A percentile compares a stretch with the other conserved stretches of the same genome.
Conservation (phyloP, 768 basidiomycete species). For the Leccinum obscurum region DNA sequence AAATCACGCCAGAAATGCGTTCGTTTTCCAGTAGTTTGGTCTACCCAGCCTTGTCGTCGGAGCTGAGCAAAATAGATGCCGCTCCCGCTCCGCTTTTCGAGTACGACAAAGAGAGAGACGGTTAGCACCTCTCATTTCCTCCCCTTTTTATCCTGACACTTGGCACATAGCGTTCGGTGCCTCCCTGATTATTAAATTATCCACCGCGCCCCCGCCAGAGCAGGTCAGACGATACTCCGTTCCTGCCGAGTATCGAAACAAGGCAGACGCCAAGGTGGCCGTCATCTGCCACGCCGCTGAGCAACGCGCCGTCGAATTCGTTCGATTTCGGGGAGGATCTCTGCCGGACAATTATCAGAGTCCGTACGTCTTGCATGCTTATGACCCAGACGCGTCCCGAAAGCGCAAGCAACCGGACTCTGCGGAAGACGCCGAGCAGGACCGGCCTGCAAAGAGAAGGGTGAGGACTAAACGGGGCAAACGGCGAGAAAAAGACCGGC, state of each 20-base stretch:
- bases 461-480: constrained; percentile 28
- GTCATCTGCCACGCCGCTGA: constrained; percentile 53
- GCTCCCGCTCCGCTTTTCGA: constrained; percentile 42
- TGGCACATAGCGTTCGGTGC: constrained; percentile 54
- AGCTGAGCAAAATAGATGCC: constrained; percentile 43
- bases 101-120: constrained; percentile 48
- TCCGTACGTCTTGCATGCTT: constrained; percentile 32
- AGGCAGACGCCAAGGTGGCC: constrained; percentile 62
- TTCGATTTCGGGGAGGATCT: constrained; percentile 51
- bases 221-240: constrained; percentile 47
- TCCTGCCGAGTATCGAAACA: constrained; percentile 51
- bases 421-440: constrained; percentile 16
- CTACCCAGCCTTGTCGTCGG: constrained; percentile 44
- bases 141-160: neutral
- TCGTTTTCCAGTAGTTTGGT: constrained; percentile 46
- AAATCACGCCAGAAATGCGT: constrained; percentile 46
- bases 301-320: constrained; percentile 56
- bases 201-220: constrained; percentile 29
- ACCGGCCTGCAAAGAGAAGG: constrained; percentile 25
- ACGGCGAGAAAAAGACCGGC: constrained; percentile 14
- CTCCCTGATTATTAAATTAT: constrained; percentile 44
- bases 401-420: constrained; percentile 40
- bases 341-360: constrained; percentile 43
- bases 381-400: constrained; percentile 27
- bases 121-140: constrained; percentile 34